phyloP scores from a whole-genome alignment of 768 basidiomycete species.

The Gloeostereum incarnatum region DNA sequence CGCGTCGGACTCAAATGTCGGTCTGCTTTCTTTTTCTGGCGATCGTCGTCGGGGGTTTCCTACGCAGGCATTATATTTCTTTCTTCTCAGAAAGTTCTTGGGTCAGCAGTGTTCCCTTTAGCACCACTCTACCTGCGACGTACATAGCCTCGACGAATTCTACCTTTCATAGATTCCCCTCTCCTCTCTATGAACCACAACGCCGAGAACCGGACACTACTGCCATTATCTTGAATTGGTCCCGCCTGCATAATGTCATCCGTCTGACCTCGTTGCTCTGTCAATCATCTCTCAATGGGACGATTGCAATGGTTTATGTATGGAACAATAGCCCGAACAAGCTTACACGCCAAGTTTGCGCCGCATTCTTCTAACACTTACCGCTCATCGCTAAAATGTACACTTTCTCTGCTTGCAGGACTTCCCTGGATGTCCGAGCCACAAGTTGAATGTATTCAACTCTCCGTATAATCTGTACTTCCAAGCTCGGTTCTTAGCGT shows the following conservation, averaged over 20 bases:
- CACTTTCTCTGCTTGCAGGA: slow-evolving; percentile 20
- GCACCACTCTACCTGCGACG: no score
- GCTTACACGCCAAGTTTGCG: slow-evolving; percentile 32
- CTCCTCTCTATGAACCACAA: no score
- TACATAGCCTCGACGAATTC: no score
- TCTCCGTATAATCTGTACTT: slow-evolving; percentile 51
- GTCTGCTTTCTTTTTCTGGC: no score
- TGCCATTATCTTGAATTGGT: slow-evolving; percentile 60
- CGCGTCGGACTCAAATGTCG: no score
- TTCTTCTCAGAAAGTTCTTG: no score
- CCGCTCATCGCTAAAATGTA: no score
- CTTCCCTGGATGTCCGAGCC: slow-evolving; percentile 31
- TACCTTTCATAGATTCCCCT: no score
- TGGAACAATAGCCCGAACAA: slow-evolving; percentile 54
- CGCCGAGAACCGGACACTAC: slow-evolving; percentile 35
- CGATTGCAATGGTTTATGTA: slow-evolving; percentile 38
- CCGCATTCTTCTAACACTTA: not conserved
- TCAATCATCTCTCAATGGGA: slow-evolving; percentile 28
- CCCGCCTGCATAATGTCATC: slow-evolving; percentile 50
- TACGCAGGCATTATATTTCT: no score
- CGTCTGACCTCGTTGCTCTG: slow-evolving; percentile 47
- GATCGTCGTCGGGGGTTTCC: no score
- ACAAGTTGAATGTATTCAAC: slow-evolving; percentile 43
- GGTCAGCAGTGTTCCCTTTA: no score
- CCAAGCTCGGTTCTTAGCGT: slow-evolving; percentile 52